Evolutionary conservation across 805 yeast genomes (phyloP), one percentile per base, ranked within the genome.

Genomic region (Zygosaccharomyces pseudorouxii): DNA sequence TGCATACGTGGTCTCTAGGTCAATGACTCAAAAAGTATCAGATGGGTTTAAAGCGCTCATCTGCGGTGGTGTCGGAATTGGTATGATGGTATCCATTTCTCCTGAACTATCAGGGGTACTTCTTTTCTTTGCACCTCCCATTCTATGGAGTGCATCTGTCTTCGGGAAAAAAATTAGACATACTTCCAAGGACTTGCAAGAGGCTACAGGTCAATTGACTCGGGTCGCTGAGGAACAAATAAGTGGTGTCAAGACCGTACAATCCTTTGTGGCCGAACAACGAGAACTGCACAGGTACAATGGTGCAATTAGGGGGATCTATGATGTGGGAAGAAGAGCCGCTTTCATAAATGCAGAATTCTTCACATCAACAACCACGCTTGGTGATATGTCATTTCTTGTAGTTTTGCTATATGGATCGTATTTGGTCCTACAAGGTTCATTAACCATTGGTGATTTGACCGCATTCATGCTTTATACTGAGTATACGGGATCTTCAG

Each of bases 391-490:
- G 22, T 82, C 89, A 18, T 75, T 93, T 51, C 70, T 92, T 37
- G 83, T 86, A 0, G 75, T 93, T 35, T 73, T 92, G 25, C 80
- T 84, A 1, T 75, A 88, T 45, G 99, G 99, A 14, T 85, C 96
- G 0, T 78, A 81, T 49, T 76, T 93, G 72, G 95, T 93, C 6
- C 71, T 84, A 11, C 71, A 74, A 33, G 95, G 95, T 2, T 79
- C 80, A 23, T 70, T 92, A 48, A 76, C 95, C 0, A 77, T 92
- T 45, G 99, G 99, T 56, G 97, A 90, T 63, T 74, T 92, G 42
- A 88, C 97, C 9, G 89, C 96, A 20, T 92, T 89, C 67, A 84
- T 92, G 83, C 81, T 92, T 80, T 92, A 93, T 68, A 89, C 97
- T 0, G 89, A 89, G n/a, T 93, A 87, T 65, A 85, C 97, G 1